Percentiles rank a stretch among this genome's conserved stretches.
Conservation (phyloP, 2,329 filamentous ascomycete species). For the Fusarium sp. region DNA sequence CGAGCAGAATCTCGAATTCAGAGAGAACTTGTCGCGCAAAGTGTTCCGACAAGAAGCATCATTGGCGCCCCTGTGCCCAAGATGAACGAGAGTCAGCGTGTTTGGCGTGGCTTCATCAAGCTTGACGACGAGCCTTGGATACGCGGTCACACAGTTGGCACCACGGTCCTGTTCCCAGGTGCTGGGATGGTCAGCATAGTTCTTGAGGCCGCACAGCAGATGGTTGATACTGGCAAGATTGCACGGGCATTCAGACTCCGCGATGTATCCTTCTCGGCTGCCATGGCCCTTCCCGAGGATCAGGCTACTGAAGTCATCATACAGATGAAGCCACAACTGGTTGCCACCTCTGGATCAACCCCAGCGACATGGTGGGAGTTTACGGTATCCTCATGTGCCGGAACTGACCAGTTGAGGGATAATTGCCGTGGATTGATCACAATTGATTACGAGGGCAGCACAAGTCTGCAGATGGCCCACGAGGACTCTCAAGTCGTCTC, state of each 20-base stretch:
- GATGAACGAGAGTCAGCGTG: neutral
- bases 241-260: neutral
- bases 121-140: neutral
- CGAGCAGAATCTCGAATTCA: neutral
- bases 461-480: neutral
- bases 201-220: neutral
- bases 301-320: neutral
- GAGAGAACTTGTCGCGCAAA: neutral
- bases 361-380: neutral
- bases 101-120: neutral
- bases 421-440: neutral
- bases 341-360: neutral
- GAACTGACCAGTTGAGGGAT: neutral
- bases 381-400: neutral
- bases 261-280: neutral
- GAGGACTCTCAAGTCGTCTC: neutral
- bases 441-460: neutral
- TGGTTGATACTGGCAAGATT: neutral
- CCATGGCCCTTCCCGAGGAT: neutral
- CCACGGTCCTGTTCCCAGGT: neutral
- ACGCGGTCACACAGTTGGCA: neutral
- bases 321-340: constrained; percentile 1
- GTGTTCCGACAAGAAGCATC: neutral
- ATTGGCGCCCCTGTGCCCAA: neutral
- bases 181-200: neutral